These are phyloP conservation scores for Fusarium sp. DNA, from an alignment of 2,329 filamentous ascomycete species.

Conservation along the genomic window DNA sequence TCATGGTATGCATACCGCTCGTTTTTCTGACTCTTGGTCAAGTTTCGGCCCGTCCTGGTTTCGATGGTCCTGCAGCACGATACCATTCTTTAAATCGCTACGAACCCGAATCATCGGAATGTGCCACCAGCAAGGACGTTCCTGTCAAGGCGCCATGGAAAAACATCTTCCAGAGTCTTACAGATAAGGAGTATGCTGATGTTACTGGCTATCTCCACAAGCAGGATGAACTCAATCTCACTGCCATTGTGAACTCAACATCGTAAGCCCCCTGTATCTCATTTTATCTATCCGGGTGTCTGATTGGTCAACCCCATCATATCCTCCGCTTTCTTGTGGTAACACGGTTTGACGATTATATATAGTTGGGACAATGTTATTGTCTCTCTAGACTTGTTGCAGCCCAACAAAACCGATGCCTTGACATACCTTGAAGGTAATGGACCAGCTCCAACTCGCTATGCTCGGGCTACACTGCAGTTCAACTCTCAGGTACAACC, in stretches of 20 bases:
- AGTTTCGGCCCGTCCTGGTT: background rate
- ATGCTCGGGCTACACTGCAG: conserved; percentile 55
- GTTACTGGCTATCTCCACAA: conserved; percentile 28
- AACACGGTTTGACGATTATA: background rate
- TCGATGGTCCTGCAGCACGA: conserved; percentile 6
- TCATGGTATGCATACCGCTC: background rate
- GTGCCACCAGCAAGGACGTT: background rate
- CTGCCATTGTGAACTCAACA: conserved; percentile 28
- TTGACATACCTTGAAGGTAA: conserved; percentile 57
- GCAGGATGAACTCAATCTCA: conserved; percentile 28
- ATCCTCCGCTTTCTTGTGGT: no score
- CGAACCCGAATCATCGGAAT: background rate
- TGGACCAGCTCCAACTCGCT: conserved; percentile 52
- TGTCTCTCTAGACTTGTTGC: conserved; percentile 51
- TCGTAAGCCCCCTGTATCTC: conserved; percentile 15
- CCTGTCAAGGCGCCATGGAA: conserved; percentile 2
- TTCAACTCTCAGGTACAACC: conserved; percentile 27
- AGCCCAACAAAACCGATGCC: conserved; percentile 62
- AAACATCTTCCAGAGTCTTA: conserved; percentile 31
- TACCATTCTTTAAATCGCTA: conserved; percentile 22
- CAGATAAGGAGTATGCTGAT: conserved; percentile 24
- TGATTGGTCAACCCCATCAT: accelerated
- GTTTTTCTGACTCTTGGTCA: background rate
- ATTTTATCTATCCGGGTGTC: background rate
- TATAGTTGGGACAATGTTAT: conserved; percentile 35